These are phyloP conservation scores for Phytophthora megakarya DNA, from an alignment of 352 stramenopile genomes.

Conservation along the genomic window DNA sequence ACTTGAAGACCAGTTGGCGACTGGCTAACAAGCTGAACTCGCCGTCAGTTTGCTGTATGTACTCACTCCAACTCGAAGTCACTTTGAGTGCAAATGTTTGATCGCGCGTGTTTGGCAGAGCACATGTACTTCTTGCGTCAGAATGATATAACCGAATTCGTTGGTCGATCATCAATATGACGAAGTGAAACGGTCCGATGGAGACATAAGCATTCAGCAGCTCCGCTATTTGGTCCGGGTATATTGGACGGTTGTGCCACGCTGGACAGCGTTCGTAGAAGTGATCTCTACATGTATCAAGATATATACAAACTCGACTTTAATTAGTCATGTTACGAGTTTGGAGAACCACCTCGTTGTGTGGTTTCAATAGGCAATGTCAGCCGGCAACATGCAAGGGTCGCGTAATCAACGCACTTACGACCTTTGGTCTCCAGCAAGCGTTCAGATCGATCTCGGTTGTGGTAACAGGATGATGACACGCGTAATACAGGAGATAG, in stretches of 20 bases:
- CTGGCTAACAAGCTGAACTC: no score
- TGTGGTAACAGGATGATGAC: background rate
- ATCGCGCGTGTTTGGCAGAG: background rate
- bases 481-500: background rate
- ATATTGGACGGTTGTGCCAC: background rate
- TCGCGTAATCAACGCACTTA: background rate
- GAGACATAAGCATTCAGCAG: background rate
- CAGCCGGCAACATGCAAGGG: background rate
- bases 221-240: background rate
- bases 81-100: conserved; percentile 15
- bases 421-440: background rate
- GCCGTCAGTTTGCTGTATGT: no score
- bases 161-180: conserved; percentile 7
- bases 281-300: background rate
- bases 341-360: background rate
- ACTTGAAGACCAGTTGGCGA: conserved; percentile 27
- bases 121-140: background rate
- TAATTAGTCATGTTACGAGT: background rate
- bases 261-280: background rate
- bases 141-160: conserved; percentile 6
- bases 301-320: background rate
- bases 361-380: background rate
- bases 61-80: no score
- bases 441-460: background rate
- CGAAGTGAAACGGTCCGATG: background rate